Base-by-base conservation (phyloP, 768 basidiomycete genomes). In the Termitomyces sp. region DNA sequence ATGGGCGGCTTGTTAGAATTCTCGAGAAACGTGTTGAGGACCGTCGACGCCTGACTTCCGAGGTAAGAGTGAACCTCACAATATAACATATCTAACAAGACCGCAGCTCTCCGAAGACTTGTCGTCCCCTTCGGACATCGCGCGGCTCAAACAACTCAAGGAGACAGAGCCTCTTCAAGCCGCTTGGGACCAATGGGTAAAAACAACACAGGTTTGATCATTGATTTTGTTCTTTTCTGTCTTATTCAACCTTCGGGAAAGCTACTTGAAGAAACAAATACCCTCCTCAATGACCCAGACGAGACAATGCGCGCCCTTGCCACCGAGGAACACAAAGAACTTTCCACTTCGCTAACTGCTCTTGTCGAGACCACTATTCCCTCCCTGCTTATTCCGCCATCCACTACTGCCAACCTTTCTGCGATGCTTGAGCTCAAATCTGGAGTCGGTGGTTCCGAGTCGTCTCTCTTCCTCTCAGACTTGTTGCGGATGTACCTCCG, bases 391-490 rank as follows among this genome's bases (percentile, higher is more conserved):
- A 78, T 91, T 2, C 93, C 92, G 0, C 75, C 84, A 0, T 91
- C 91, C 0, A 63, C 79, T 3, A 93, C 92, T 1, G 74, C 75
- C 0, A 71, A 81, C 3, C 75, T 92, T 16, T 88, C 89, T 10
- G 93, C 92, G 3, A 77, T 98, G 52, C 75, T 99, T 61, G 96
- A 98, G 66, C 76, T 98, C 50, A 96, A 96, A 67, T 85, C 94
- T 0, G 96, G 95, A 16, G 93, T 95, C 0, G 96, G 96, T 0
- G 96, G 96, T 0, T 86, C 87, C 0, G 96, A 99, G 70, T 82
- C 95, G 2, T 83, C 85, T 20, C 77, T 97, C 0, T 98, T 98
- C 65, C 77, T 91, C 2, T 80, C 75, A 0, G 89, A 95, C 54
- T 69, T 98, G 32, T 66, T 91, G 46, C 76, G 88, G 36, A 95